Base-by-base conservation (phyloP, 768 basidiomycete genomes). In the Termitomyces sp. region DNA sequence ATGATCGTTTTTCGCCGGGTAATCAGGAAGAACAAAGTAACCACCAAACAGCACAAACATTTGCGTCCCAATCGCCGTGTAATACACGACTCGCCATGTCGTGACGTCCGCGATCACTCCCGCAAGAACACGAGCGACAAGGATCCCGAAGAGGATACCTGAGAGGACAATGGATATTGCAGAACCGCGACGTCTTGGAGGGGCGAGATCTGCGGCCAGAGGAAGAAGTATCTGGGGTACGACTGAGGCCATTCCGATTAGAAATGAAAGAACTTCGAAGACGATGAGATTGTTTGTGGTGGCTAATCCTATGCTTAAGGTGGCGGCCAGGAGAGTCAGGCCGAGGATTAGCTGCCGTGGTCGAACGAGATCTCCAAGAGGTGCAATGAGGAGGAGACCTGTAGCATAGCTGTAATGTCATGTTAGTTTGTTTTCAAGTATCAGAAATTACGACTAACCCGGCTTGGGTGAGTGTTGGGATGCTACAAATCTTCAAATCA, bases 341-440 rank as follows among this genome's bases (percentile, higher is more conserved):
- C 77, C 57, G 21, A 95, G 75, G 31, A 89, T 77, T 0, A 96
- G 76, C 43, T 83, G 86, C 12, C 93, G 77, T 35, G 92, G 75
- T 19, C 88, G 86, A 29, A 92, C 79, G 21, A 95, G 79, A 68
- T 96, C 93, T 8, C 94, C 93, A 0, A 92, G 75, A 1, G 94
- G 93, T 0, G 89, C 82, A 53, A 95, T 82, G 41, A 94, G 69
- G 3, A 94, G 68, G 7, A 93, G 77, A 1, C 90, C 90, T 8
- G 73, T 73, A 1, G 86, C 88, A 67, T 92, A 93, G 42, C 89
- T 87, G 62, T 21, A 17, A 53, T 35, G n/a, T 4, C 17, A 35
- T 8, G 6, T 32, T 1, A 32, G 17, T 42, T 11, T 29, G 9
- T 25, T 21, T 34, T 17, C 29, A 25, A 44, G 31, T 27, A 1